Evolutionary conservation across 306 rosid genomes (phyloP).

Genomic region (Astragalus membranaceus): DNA sequence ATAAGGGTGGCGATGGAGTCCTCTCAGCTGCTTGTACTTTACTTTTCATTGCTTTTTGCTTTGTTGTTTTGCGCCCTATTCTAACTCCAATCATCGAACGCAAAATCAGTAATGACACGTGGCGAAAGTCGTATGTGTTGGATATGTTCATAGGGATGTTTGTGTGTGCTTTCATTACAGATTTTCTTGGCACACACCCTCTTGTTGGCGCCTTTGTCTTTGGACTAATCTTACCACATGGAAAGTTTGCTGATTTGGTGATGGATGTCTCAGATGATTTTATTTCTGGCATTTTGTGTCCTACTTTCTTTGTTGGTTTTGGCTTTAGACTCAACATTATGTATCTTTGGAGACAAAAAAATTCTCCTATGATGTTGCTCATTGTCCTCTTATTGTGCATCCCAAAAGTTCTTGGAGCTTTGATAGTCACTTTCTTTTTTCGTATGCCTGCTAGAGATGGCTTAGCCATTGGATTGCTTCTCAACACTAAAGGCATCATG

Average conservation of each 20-base stretch:
- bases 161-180: slow-evolving; percentile 15
- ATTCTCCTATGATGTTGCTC: background rate
- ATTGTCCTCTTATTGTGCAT: background rate
- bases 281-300: slow-evolving; percentile 2
- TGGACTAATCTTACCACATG: background rate
- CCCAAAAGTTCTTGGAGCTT: slow-evolving; percentile 22
- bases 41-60: background rate
- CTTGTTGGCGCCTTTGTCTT: slow-evolving; percentile 24
- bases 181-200: slow-evolving; percentile 21
- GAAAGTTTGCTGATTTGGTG: slow-evolving; percentile 10
- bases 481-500: slow-evolving; percentile 32
- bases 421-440: slow-evolving; percentile 10
- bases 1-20: background rate
- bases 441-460: slow-evolving; percentile 25
- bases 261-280: slow-evolving; percentile 11
- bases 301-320: slow-evolving; percentile 14
- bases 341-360: fast-evolving
- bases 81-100: background rate
- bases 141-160: slow-evolving; percentile 7
- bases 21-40: background rate
- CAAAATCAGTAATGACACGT: background rate
- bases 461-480: slow-evolving; percentile 22
- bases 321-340: background rate
- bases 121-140: background rate
- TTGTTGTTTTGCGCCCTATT: slow-evolving; percentile 16